These are phyloP conservation scores for Saccharomyces uvarum DNA, from an alignment of 1,139 yeast genomes.

Conservation along the genomic window DNA sequence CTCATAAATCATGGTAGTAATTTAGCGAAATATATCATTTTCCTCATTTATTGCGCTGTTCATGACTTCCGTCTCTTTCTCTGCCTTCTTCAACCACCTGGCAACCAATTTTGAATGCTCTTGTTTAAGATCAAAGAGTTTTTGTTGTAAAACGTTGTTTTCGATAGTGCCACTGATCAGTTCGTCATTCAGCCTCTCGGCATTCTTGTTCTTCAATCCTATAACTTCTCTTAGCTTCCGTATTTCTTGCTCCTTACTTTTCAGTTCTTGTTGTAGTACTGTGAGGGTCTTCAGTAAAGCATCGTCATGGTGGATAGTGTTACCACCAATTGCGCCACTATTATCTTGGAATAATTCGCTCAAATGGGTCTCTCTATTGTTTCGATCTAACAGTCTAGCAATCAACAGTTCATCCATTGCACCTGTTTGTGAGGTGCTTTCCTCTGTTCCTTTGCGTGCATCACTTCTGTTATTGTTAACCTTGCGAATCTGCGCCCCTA, in stretches of 20 bases:
- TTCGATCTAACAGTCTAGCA: slow-evolving; percentile 13
- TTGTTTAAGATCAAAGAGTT: slow-evolving; percentile 34
- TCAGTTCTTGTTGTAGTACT: slow-evolving; percentile 9
- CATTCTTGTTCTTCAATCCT: slow-evolving; percentile 45
- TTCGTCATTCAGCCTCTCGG: slow-evolving; percentile 65
- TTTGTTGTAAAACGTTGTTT: slow-evolving; percentile 50
- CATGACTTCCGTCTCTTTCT: slow-evolving; percentile 51
- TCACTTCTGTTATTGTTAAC: background rate
- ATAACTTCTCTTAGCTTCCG: slow-evolving; percentile 35
- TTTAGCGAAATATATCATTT: background rate
- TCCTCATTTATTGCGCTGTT: slow-evolving; percentile 36
- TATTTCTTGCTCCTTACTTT: slow-evolving; percentile 15
- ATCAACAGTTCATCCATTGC: slow-evolving; percentile 12
- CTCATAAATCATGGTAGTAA: background rate
- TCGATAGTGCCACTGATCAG: slow-evolving; percentile 62
- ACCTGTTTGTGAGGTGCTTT: background rate
- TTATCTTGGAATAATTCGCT: slow-evolving; percentile 16
- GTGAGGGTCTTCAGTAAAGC: slow-evolving; percentile 9
- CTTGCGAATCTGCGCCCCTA: background rate
- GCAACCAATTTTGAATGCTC: slow-evolving; percentile 51
- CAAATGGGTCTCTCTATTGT: slow-evolving; percentile 16
- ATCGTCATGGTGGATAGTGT: slow-evolving; percentile 2
- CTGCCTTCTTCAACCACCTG: slow-evolving; percentile 55
- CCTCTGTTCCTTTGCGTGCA: background rate
- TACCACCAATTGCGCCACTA: background rate